A percentile compares a stretch with the other conserved stretches of the same genome.
These are phyloP conservation scores for Penicillium angulare DNA, from an alignment of 495 filamentous ascomycete species.

Conservation along the genomic window DNA sequence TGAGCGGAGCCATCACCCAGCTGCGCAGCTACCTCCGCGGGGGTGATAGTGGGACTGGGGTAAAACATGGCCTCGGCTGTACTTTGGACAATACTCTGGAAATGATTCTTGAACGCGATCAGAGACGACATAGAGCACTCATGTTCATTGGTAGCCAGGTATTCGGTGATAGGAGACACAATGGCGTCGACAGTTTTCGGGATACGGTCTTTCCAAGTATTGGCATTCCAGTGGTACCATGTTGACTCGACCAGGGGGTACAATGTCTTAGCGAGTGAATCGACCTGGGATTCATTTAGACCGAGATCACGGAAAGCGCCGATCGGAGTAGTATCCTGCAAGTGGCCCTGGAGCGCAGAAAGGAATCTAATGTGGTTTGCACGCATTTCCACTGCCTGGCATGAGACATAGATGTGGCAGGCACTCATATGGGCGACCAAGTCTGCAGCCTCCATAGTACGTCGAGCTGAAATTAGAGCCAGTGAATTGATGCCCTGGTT, in stretches of 20 bases:
- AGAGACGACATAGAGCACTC: conserved; percentile 7
- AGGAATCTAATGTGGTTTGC: conserved; percentile 9
- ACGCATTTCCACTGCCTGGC: conserved; percentile 18
- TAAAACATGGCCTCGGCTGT: conserved; percentile 10
- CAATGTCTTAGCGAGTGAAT: not conserved
- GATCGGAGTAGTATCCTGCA: not conserved
- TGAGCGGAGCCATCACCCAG: conserved; percentile 12
- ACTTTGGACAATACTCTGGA: not conserved
- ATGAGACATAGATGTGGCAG: conserved; percentile 49
- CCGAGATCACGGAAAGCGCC: conserved; percentile 12
- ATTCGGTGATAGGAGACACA: conserved; percentile 6
- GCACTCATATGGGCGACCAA: conserved; percentile 54
- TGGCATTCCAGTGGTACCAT: conserved; percentile 15
- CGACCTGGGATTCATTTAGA: conserved; percentile 1
- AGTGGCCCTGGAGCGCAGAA: not conserved
- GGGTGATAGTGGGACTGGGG: conserved; percentile 2
- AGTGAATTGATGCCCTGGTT: conserved; percentile 60
- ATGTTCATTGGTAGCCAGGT: not conserved
- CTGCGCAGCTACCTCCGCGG: conserved; percentile 5
- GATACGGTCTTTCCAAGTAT: conserved; percentile 18
- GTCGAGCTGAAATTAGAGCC: conserved; percentile 53
- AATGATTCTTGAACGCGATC: conserved; percentile 8
- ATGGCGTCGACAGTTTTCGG: conserved; percentile 9
- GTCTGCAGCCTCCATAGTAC: conserved; percentile 55
- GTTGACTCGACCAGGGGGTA: conserved; percentile 9